phyloP scores from a whole-genome alignment of 78 protist species.

The Isochrysis galbana region DNA sequence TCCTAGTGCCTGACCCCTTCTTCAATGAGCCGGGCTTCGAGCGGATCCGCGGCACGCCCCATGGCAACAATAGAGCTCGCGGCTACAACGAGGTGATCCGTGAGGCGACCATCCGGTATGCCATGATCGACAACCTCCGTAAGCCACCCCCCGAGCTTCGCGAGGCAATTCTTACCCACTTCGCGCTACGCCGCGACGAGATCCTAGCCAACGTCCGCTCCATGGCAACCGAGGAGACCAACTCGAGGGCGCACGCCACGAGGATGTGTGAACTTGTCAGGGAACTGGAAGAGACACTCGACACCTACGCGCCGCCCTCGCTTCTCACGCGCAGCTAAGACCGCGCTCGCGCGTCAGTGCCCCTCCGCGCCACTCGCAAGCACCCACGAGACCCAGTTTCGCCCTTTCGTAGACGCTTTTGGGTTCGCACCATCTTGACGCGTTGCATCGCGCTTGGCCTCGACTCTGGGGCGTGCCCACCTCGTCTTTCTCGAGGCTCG shows the following conservation, averaged over 20 bases:
- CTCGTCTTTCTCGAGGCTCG: too few relatives aligned
- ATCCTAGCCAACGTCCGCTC: neutral
- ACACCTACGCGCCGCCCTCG: neutral
- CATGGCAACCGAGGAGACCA: neutral
- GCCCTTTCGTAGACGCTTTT: too few relatives aligned
- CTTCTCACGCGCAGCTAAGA: too few relatives aligned
- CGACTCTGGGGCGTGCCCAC: too few relatives aligned
- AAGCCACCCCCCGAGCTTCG: neutral
- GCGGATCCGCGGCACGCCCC: neutral
- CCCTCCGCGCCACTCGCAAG: too few relatives aligned
- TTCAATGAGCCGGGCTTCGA: conserved; percentile 89
- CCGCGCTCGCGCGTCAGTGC: too few relatives aligned
- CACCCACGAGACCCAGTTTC: too few relatives aligned
- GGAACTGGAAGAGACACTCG: neutral
- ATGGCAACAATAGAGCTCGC: neutral
- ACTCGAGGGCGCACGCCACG: neutral
- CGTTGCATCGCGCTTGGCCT: too few relatives aligned
- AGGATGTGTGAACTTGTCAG: neutral
- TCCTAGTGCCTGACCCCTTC: conserved; percentile 74
- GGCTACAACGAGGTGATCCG: neutral
- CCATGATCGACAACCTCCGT: neutral
- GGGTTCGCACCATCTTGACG: too few relatives aligned
- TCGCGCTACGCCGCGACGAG: neutral
- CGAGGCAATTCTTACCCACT: neutral
- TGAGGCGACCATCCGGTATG: neutral